phyloP scores from a whole-genome alignment of 495 filamentous ascomycete species.

The Talaromyces adpressus region DNA sequence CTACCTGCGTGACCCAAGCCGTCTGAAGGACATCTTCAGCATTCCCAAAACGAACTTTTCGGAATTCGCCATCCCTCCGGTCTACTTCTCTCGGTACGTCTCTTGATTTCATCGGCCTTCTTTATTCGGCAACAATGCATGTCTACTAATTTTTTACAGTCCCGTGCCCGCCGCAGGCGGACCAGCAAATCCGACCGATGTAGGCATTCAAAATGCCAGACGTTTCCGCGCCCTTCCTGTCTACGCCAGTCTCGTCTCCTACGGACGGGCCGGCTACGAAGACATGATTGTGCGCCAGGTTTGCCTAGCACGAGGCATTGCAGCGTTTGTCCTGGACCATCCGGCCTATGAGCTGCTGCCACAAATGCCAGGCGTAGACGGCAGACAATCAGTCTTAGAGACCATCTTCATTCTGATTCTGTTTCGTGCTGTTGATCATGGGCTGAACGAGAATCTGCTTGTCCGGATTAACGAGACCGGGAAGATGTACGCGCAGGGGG shows the following conservation, averaged over 20 bases:
- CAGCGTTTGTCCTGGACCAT: conserved; percentile 41
- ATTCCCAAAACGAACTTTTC: conserved; percentile 1
- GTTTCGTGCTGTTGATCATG: conserved; percentile 56
- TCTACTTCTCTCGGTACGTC: conserved; percentile 3
- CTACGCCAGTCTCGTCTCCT: conserved; percentile 59
- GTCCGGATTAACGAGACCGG: conserved; percentile 54
- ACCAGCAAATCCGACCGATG: conserved; percentile 24
- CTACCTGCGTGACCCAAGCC: conserved; percentile 25
- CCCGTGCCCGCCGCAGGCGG: not conserved
- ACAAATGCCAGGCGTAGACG: conserved; percentile 10
- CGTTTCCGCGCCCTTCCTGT: conserved; percentile 73
- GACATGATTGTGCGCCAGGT: conserved; percentile 59
- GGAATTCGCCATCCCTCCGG: conserved; percentile 1
- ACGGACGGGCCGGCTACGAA: conserved; percentile 54
- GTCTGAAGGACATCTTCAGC: conserved; percentile 2
- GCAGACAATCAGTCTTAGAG: conserved; percentile 10
- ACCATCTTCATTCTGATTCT: conserved; percentile 61
- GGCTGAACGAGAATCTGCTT: conserved; percentile 52
- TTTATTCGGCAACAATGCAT: too few species aligned
- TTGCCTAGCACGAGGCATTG: conserved; percentile 52
- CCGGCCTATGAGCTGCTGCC: conserved; percentile 56
- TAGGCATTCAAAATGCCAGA: conserved; percentile 71
- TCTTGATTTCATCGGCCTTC: not conserved
- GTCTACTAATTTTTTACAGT: not conserved
- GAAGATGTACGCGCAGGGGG: conserved; percentile 65